Evolutionary conservation across 2,329 filamentous ascomycete species (phyloP).

Genomic region (Cladosporium sphaerospermum): DNA sequence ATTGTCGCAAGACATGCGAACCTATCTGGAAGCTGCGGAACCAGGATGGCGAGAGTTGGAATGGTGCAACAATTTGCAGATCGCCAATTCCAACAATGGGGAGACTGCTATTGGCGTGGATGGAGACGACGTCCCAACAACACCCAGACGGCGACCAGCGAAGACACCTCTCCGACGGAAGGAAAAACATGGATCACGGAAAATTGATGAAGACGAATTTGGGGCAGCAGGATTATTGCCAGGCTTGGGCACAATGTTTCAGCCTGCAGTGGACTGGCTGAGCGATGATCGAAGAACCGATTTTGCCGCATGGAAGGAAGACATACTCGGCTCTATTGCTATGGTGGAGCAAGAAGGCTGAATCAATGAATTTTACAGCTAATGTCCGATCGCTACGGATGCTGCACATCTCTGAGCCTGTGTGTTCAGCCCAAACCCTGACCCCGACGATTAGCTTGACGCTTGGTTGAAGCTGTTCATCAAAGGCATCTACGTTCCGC

Average conservation of each 20-base stretch:
- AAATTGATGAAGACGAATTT: slow-evolving; percentile 16
- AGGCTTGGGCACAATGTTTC: slow-evolving; percentile 63
- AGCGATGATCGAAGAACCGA: slow-evolving; percentile 56
- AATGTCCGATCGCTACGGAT: no score
- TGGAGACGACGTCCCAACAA: slow-evolving; percentile 8
- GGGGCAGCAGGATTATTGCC: slow-evolving; percentile 32
- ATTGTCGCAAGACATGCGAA: slow-evolving; percentile 20
- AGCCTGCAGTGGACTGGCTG: slow-evolving; percentile 66
- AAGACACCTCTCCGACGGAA: slow-evolving; percentile 31
- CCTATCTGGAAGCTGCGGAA: slow-evolving; percentile 12
- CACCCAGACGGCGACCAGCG: slow-evolving; percentile 14
- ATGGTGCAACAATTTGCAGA: slow-evolving; percentile 13
- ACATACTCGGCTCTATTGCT: slow-evolving; percentile 52
- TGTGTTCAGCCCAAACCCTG: no score
- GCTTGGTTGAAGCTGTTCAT: no score
- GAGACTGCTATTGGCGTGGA: slow-evolving; percentile 36
- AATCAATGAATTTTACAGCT: not conserved
- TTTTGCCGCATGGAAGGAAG: slow-evolving; percentile 59
- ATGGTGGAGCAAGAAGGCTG: slow-evolving; percentile 34
- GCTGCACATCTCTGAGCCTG: no score
- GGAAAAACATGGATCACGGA: slow-evolving; percentile 26
- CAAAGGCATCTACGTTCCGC: no score
- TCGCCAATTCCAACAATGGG: slow-evolving; percentile 27
- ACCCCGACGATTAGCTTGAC: no score
- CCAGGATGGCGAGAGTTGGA: slow-evolving; percentile 13